Evolutionary conservation across 2,329 filamentous ascomycete species (phyloP), one percentile per base, ranked within the genome.

Genomic region (Diaporthe ilicicola): DNA sequence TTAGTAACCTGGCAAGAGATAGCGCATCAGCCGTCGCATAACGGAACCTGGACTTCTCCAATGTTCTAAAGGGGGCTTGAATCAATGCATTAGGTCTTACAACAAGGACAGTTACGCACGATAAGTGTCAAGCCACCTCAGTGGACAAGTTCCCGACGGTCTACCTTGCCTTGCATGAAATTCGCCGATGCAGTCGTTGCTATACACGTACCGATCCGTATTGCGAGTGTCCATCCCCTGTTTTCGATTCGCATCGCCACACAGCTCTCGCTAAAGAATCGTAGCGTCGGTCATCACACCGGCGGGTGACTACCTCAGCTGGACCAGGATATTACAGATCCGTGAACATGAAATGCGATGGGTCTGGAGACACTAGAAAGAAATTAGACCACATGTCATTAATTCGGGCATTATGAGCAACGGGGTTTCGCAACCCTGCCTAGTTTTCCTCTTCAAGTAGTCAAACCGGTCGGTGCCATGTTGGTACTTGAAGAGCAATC

Each of bases 61-160:
- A 64, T 27, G 15, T 4, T 7, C 42, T 19, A 4, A 37, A 48
- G 22, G 7, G 22, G 59, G 59, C 59, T 50, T 64, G 44, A 29
- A 32, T 8, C 2, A 9, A 37, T 50, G 59, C 44, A 50, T 32
- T 64, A 64, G 59, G 59, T 64, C 59, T 64, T 34, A 64, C 59
- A 10, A 10, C n/a, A 4, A 7, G 42, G 17, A 37, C 5, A 9
- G 29, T 34, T 10, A 32, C 59, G 27, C 59, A 19, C 44, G 59
- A 64, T 17, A 64, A 64, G 7, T 12, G 12, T 48, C n/a, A 24
- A 64, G 59, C 59, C 44, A 50, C 44, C 12, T 9, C 2, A 34
- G 13, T 48, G 19, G 19, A 13, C 7, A 4, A 27, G 12, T 6
- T 64, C 24, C 29, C n/a, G 29, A 24, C 29, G 39, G 13, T 48